phyloP scores from a whole-genome alignment of 768 basidiomycete species.

The Chlorophyllum brunneum region DNA sequence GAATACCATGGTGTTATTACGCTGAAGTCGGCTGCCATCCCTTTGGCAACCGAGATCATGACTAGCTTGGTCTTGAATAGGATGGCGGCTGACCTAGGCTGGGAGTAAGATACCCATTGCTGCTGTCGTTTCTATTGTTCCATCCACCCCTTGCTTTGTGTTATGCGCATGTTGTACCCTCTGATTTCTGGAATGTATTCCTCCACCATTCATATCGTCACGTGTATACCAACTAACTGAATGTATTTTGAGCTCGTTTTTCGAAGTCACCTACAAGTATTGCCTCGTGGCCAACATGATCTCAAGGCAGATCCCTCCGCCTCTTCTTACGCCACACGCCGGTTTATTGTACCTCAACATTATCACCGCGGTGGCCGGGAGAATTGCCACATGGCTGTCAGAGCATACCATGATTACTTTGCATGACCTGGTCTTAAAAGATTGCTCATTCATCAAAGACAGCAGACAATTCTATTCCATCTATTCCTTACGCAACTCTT shows the following conservation, averaged over 20 bases:
- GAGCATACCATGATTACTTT: no score
- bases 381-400: no score
- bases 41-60: conserved; percentile 71
- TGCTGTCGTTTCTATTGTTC: background rate
- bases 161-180: conserved; percentile 13
- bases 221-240: background rate
- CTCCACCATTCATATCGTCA: conserved; percentile 8
- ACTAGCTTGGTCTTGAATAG: conserved; percentile 73
- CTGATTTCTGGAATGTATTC: conserved; percentile 12
- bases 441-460: no score
- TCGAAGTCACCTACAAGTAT: background rate
- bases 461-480: background rate
- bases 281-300: no score
- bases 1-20: conserved; percentile 58
- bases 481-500: conserved; percentile 50
- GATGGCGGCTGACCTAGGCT: conserved; percentile 58
- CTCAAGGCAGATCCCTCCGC: no score
- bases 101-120: conserved; percentile 30
- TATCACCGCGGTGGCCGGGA: no score
- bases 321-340: no score
- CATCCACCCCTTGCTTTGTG: background rate
- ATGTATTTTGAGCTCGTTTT: background rate
- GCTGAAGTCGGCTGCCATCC: conserved; percentile 53
- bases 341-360: no score
- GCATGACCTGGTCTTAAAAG: no score